These are phyloP conservation scores for Thinopyrum elongatum DNA, from an alignment of 176 grass and related monocot species.

Conservation along the genomic window DNA sequence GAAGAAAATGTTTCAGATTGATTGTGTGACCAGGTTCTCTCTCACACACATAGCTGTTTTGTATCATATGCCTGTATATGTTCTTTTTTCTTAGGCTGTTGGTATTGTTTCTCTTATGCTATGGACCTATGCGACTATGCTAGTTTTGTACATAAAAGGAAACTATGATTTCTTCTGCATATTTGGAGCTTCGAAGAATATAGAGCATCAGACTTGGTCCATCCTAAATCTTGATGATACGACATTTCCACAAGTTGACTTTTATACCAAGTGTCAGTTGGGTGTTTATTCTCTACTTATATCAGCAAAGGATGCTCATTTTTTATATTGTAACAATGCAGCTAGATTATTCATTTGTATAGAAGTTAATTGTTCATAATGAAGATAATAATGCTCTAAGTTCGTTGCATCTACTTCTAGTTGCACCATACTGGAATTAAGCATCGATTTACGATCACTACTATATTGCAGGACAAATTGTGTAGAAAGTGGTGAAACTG, in stretches of 20 bases:
- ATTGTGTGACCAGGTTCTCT: slow-evolving; percentile 34
- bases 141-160: neutral
- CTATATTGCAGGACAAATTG: slow-evolving; percentile 64
- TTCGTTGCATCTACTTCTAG: neutral
- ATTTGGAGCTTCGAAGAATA: neutral
- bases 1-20: neutral
- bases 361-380: neutral
- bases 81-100: neutral
- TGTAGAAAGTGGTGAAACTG: slow-evolving; percentile 83
- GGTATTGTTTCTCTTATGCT: neutral
- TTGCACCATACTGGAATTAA: neutral
- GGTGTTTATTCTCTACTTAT: neutral
- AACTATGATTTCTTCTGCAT: neutral
- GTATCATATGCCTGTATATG: neutral
- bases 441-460: slow-evolving; percentile 11
- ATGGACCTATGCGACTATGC: neutral
- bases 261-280: neutral
- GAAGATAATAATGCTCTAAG: neutral
- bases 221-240: neutral
- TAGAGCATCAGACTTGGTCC: neutral
- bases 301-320: slow-evolving; percentile 8
- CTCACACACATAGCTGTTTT: neutral
- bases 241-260: neutral
- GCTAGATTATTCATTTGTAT: slow-evolving; percentile 5
- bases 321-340: neutral